phyloP scores from a whole-genome alignment of 768 basidiomycete genomes.

The Symmetrospora coprosmae region DNA sequence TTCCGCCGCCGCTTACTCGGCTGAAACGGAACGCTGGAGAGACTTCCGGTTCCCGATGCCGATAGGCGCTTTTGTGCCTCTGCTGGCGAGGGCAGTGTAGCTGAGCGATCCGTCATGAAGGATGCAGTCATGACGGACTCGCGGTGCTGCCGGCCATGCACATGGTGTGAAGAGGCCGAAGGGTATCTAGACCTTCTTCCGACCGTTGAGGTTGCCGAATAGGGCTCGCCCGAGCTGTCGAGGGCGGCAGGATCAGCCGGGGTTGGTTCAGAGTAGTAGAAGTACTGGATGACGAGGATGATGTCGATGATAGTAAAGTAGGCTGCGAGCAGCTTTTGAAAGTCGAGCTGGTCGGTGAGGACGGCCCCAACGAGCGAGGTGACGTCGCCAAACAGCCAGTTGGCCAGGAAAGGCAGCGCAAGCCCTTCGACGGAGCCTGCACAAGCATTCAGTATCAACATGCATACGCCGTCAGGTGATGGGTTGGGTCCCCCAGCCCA shows the following conservation, averaged over 20 bases:
- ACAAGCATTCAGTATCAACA: not conserved
- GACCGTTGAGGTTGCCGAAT: no score
- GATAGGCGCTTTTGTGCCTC: not conserved
- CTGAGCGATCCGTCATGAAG: not conserved
- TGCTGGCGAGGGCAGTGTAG: no score
- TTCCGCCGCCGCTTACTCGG: no score
- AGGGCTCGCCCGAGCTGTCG: not conserved
- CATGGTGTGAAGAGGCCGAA: no score
- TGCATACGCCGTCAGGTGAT: not conserved
- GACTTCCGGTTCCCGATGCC: not conserved
- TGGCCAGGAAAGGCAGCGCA: conserved; percentile 78
- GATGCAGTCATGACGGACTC: not conserved
- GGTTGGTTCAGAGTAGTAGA: conserved; percentile 41
- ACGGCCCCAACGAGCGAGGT: conserved; percentile 71
- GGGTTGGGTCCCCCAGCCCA: not conserved
- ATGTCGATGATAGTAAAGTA: conserved; percentile 82
- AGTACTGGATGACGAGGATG: conserved; percentile 60
- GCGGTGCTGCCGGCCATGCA: no score
- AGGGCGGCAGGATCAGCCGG: conserved; percentile 21
- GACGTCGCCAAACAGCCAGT: conserved; percentile 75
- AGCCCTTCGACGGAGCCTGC: conserved; percentile 55
- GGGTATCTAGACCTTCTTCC: no score
- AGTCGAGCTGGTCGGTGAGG: conserved; percentile 81
- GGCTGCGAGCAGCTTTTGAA: conserved; percentile 77
- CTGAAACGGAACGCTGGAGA: not conserved